A percentile compares a stretch with the other conserved stretches of the same genome.
phyloP scores from a whole-genome alignment of 2,329 filamentous ascomycete species.

The Cladorrhinum sp. region DNA sequence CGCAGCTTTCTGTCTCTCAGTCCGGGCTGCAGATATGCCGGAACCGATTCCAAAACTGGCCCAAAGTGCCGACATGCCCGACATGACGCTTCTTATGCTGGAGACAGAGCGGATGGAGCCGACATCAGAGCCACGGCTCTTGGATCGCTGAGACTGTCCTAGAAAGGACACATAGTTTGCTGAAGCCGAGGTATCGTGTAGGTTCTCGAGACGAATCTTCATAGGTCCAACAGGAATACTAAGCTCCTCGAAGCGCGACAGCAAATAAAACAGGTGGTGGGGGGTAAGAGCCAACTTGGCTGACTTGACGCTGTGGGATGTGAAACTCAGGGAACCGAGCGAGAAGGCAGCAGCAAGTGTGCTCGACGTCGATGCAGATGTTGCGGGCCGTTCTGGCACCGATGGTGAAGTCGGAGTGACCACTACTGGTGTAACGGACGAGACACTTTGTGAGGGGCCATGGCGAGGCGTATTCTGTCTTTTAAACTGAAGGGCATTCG shows the following conservation, averaged over 20 bases:
- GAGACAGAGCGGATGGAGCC: slow-evolving; percentile 94
- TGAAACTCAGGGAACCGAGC: slow-evolving; percentile 78
- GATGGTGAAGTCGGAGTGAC: slow-evolving; percentile 51
- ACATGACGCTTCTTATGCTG: slow-evolving; percentile 96
- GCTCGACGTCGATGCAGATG: slow-evolving; percentile 66
- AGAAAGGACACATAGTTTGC: slow-evolving; percentile 96
- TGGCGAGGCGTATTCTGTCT: slow-evolving; percentile 68
- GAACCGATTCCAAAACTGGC: slow-evolving; percentile 79
- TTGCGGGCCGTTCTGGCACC: slow-evolving; percentile 59
- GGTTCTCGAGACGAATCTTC: slow-evolving; percentile 92
- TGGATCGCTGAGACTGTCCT: slow-evolving; percentile 75
- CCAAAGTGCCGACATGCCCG: slow-evolving; percentile 92
- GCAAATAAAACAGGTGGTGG: slow-evolving; percentile 93
- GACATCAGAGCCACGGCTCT: slow-evolving; percentile 75
- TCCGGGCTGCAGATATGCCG: slow-evolving; percentile 75
- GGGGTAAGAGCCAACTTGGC: slow-evolving; percentile 90
- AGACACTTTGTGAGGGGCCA: slow-evolving; percentile 64
- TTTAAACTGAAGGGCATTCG: slow-evolving; percentile 87
- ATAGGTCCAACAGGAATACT: slow-evolving; percentile 89
- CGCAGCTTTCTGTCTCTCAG: slow-evolving; percentile 84
- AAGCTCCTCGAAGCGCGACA: slow-evolving; percentile 92
- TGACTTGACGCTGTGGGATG: slow-evolving; percentile 80
- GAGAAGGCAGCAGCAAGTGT: slow-evolving; percentile 83
- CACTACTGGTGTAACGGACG: slow-evolving; percentile 46
- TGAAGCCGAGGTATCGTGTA: slow-evolving; percentile 81